These are phyloP conservation scores for Sporothrix pseudoabietina DNA, from an alignment of 2,329 filamentous ascomycete species.

Conservation along the genomic window DNA sequence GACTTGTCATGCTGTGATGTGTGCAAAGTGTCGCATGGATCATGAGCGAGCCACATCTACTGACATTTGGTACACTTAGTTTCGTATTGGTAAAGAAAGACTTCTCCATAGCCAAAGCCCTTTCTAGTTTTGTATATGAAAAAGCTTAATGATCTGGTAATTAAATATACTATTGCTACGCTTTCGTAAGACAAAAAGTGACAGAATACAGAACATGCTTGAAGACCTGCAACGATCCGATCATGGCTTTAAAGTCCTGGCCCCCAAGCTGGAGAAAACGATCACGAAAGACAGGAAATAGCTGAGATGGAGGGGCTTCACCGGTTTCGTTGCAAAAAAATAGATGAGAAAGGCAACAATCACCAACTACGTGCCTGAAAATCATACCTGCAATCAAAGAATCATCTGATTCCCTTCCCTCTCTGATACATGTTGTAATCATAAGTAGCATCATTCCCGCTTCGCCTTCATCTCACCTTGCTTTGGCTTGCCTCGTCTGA, in stretches of 20 bases:
- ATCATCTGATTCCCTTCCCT: background rate
- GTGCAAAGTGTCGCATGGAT: constrained; percentile 12
- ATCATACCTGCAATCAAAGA: background rate
- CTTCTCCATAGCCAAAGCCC: background rate
- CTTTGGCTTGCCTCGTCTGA: constrained; percentile 21
- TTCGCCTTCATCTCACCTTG: background rate
- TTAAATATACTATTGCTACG: background rate
- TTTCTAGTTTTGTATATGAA: background rate
- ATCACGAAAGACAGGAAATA: background rate
- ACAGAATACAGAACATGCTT: background rate
- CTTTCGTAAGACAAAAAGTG: background rate
- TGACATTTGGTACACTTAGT: background rate
- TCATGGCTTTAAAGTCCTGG: constrained; percentile 11
- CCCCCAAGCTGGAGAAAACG: background rate
- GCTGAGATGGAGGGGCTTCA: background rate
- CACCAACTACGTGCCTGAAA: background rate
- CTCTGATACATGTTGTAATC: background rate
- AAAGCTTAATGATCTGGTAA: background rate
- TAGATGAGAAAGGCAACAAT: background rate
- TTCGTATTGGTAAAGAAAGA: background rate
- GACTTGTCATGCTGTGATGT: background rate
- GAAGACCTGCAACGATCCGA: background rate
- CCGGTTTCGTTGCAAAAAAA: background rate
- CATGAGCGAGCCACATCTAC: constrained; percentile 10
- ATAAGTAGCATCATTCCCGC: background rate